These are phyloP conservation scores for Aspergillus arachidicola DNA, from an alignment of 2,329 filamentous ascomycete genomes.

Conservation along the genomic window DNA sequence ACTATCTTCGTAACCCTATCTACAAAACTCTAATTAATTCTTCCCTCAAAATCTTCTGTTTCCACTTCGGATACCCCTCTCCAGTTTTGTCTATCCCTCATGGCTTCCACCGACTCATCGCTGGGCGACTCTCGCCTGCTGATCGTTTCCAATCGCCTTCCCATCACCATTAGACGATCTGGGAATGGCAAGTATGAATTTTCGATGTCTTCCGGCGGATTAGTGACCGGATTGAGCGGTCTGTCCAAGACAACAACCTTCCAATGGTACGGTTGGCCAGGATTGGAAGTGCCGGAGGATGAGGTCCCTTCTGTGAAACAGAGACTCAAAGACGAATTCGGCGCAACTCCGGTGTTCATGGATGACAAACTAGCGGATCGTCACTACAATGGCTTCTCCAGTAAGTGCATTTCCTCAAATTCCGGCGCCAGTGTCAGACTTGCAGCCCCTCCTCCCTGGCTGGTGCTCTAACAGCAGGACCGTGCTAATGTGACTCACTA, in stretches of 20 bases:
- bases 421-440: neutral
- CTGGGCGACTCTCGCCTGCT: conserved; percentile 57
- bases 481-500: conserved; percentile 35
- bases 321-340: conserved; percentile 78
- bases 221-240: conserved; percentile 87
- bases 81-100: conserved; percentile 5
- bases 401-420: conserved; percentile 53
- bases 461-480: neutral
- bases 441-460: neutral
- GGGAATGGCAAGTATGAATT: conserved; percentile 86
- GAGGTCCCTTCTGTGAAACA: conserved; percentile 72
- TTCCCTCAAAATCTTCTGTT: neutral
- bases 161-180: conserved; percentile 89
- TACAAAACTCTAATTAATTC: neutral
- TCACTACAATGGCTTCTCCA: conserved; percentile 96
- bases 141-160: conserved; percentile 86
- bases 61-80: neutral
- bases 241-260: conserved; percentile 87
- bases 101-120: conserved; percentile 13
- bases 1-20: neutral
- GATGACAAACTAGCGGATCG: conserved; percentile 85
- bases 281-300: conserved; percentile 80
- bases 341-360: conserved; percentile 85
- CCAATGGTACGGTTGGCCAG: conserved; percentile 97
- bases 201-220: conserved; percentile 89